Evolutionary conservation across 2,329 filamentous ascomycete species (phyloP), one percentile per base, ranked within the genome.

Genomic region (Nemania sp.): DNA sequence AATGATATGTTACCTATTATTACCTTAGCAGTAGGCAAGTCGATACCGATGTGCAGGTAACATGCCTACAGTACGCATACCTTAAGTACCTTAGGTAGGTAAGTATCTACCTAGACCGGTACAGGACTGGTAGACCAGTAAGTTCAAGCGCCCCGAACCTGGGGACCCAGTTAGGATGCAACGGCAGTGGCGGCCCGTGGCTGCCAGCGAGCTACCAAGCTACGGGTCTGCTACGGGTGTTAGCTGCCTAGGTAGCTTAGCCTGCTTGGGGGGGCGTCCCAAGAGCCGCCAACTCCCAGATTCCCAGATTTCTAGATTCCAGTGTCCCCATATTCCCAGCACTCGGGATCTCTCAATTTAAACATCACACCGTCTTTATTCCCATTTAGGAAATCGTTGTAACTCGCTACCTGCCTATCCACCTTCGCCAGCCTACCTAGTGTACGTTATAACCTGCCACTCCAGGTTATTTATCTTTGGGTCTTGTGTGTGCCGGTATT

Each of bases 311-410:
- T 20, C 43, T 38, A 54, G 47, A 26, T 57, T 62, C 47, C 59
- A 38, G n/a, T 57, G 29, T 51, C 61, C 61, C 60, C 64, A 57
- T 66, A 55, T 60, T 65, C 62, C 57, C 49, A 58, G 47, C 61
- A 47, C 49, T 64, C 56, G 51, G 61, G 61, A 51, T 55, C 29
- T 41, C 49, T 58, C 62, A 58, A 62, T 47, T 58, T 27, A 35
- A 56, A 45, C 47, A 66, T 29, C 57, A 62, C 57, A 53, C 29
- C 45, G 45, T 68, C 27, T 55, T 54, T 47, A 57, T 57, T 65
- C 66, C 66, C 57, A 41, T 68, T 68, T 68, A 66, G 66, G 66
- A 65, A 65, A 68, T 51, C 45, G 26, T 29, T 52, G 49, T 18
- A 52, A 43, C 55, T 55, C 43, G 22, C 49, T 29, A 52, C 13